Evolutionary conservation across 495 filamentous ascomycete genomes (phyloP).

Genomic region (Neurospora africana): DNA sequence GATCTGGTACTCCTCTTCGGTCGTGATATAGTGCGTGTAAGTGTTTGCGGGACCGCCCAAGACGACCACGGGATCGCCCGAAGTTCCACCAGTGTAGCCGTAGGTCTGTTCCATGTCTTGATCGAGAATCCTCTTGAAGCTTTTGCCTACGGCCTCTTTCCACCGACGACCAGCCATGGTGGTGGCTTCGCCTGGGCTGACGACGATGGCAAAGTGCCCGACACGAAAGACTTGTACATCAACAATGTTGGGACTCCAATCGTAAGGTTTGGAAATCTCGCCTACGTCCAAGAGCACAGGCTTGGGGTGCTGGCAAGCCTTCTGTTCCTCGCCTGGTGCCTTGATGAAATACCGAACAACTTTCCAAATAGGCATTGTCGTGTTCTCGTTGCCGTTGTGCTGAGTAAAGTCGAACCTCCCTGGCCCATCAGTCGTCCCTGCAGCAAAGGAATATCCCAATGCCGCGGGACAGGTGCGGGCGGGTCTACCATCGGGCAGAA

Average conservation of each 20-base stretch:
- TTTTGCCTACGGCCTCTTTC: constrained; percentile 59
- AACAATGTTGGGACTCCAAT: constrained; percentile 87
- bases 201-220: constrained; percentile 78
- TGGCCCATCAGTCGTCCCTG: constrained; percentile 87
- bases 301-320: constrained; percentile 71
- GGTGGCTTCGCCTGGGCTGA: constrained; percentile 83
- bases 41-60: constrained; percentile 90
- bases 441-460: constrained; percentile 87
- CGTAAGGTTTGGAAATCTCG: constrained; percentile 66
- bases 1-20: constrained; percentile 78
- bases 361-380: constrained; percentile 75
- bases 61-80: constrained; percentile 54
- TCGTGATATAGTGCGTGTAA: constrained; percentile 94
- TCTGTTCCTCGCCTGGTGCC: constrained; percentile 58
- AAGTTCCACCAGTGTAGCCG: neutral
- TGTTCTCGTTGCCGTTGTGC: constrained; percentile 59
- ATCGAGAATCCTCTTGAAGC: neutral
- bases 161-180: constrained; percentile 93
- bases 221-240: constrained; percentile 85
- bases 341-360: constrained; percentile 65
- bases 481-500: constrained; percentile 60
- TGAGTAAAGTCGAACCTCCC: constrained; percentile 94
- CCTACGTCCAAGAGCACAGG: constrained; percentile 87
- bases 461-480: constrained; percentile 81
- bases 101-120: neutral